phyloP scores from a whole-genome alignment of 208 protist species.

The Wallacemonas rigidus region DNA sequence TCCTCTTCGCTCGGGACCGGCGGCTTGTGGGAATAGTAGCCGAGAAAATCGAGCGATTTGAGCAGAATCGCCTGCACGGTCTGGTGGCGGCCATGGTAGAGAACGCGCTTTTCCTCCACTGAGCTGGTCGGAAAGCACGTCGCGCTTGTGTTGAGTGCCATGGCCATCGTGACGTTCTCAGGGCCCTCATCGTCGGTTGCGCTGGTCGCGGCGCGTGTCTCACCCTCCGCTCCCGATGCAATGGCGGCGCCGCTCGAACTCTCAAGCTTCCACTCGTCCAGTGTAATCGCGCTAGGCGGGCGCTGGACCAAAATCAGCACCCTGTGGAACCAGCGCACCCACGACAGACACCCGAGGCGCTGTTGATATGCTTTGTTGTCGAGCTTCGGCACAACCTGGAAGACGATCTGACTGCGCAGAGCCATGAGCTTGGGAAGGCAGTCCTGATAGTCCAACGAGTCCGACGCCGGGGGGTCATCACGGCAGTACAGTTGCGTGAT shows the following conservation, averaged over 20 bases:
- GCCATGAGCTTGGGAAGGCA: constrained; percentile 61
- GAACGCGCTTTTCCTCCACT: constrained; percentile 4
- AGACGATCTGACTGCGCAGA: constrained; percentile 75
- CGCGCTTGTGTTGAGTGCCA: constrained; percentile 19
- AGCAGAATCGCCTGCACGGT: constrained; percentile 84
- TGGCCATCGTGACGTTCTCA: constrained; percentile 8
- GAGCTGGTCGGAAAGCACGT: background rate
- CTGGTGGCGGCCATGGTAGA: constrained; percentile 69
- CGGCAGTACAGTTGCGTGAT: constrained; percentile 85
- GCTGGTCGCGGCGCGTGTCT: constrained; percentile 22
- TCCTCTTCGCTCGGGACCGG: constrained; percentile 21
- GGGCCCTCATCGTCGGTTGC: constrained; percentile 19
- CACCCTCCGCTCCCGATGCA: constrained; percentile 7
- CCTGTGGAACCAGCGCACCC: constrained; percentile 81
- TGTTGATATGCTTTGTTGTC: constrained; percentile 32
- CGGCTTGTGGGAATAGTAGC: constrained; percentile 84
- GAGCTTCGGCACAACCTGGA: constrained; percentile 68
- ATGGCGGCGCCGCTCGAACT: constrained; percentile 24
- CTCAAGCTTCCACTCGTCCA: constrained; percentile 81
- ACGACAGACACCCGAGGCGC: constrained; percentile 61
- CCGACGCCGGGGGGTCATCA: constrained; percentile 75
- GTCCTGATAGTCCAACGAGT: constrained; percentile 74
- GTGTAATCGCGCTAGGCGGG: constrained; percentile 51
- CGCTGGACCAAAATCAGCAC: constrained; percentile 50
- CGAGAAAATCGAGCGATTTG: constrained; percentile 89